phyloP scores from a whole-genome alignment of 2,329 filamentous ascomycete genomes.

The Phialophora expanda region DNA sequence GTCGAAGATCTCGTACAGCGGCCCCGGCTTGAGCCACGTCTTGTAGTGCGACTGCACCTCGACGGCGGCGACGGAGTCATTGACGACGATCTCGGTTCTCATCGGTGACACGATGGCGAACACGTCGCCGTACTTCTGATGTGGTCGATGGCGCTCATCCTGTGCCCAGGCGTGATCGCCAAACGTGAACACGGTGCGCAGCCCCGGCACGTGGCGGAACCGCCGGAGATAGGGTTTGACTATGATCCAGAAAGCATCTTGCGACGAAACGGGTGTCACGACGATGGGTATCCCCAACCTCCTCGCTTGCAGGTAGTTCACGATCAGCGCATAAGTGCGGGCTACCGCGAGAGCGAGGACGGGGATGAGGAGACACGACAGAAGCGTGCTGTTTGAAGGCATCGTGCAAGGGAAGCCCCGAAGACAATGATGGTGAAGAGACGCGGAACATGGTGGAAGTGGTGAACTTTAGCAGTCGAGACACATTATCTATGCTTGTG shows the following conservation, averaged over 20 bases:
- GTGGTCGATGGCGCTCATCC: conserved; percentile 18
- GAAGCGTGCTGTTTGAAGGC: not conserved
- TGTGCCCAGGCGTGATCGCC: conserved; percentile 28
- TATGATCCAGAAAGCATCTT: conserved; percentile 30
- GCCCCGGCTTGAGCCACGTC: conserved; percentile 28
- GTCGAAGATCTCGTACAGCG: conserved; percentile 32
- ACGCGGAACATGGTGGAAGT: not conserved
- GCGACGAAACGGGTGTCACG: conserved; percentile 27
- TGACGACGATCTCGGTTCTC: conserved; percentile 30
- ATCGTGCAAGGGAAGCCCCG: conserved; percentile 1
- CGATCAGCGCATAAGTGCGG: conserved; percentile 21
- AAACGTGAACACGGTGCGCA: conserved; percentile 20
- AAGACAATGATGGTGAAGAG: not conserved
- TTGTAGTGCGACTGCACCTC: conserved; percentile 31
- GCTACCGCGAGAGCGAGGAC: not conserved
- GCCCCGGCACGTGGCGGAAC: conserved; percentile 14
- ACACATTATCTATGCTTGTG: not conserved
- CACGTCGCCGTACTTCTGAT: conserved; percentile 24
- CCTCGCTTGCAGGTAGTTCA: conserved; percentile 31
- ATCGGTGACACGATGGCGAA: conserved; percentile 29
- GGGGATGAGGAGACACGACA: conserved; percentile 14
- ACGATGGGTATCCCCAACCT: conserved; percentile 31
- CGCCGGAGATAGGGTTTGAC: conserved; percentile 13
- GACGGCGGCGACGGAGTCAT: conserved; percentile 19
- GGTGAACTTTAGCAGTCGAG: not conserved